phyloP scores from a whole-genome alignment of 768 basidiomycete species.

The Mycena alexandri region DNA sequence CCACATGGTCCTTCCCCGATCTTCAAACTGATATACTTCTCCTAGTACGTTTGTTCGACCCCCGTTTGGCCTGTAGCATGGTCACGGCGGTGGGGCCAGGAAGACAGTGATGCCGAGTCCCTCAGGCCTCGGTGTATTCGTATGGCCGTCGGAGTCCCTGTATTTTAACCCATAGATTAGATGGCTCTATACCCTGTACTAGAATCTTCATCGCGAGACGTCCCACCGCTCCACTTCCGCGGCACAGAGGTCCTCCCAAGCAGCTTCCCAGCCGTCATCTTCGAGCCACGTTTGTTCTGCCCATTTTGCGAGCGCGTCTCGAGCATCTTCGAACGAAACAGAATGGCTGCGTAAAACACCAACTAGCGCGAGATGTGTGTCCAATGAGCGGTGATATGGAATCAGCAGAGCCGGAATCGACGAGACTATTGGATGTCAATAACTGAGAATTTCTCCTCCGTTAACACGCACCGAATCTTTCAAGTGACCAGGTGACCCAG shows the following conservation, averaged over 20 bases:
- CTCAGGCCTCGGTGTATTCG: slow-evolving; percentile 35
- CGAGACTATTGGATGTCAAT: slow-evolving; percentile 20
- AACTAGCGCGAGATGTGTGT: slow-evolving; percentile 44
- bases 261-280: slow-evolving; percentile 75
- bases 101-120: slow-evolving; percentile 1
- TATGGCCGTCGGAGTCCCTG: slow-evolving; percentile 24
- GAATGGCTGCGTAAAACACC: slow-evolving; percentile 73
- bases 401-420: slow-evolving; percentile 25
- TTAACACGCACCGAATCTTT: slow-evolving; percentile 75
- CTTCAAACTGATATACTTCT: not conserved
- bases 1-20: not conserved
- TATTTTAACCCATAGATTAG: slow-evolving; percentile 16
- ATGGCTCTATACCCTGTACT: not conserved
- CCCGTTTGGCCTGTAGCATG: slow-evolving; percentile 41
- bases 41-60: slow-evolving; percentile 37
- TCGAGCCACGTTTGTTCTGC: slow-evolving; percentile 75
- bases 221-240: slow-evolving; percentile 28
- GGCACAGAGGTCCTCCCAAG: slow-evolving; percentile 84
- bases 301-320: slow-evolving; percentile 74
- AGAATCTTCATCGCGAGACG: not conserved
- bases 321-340: slow-evolving; percentile 77
- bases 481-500: slow-evolving; percentile 87
- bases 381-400: slow-evolving; percentile 46
- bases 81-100: slow-evolving; percentile 22
- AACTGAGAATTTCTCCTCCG: not conserved